Percentiles rank a stretch among this genome's conserved stretches.
Evolutionary conservation across 768 basidiomycete species (phyloP).

Genomic region (Lactarius hatsudake): DNA sequence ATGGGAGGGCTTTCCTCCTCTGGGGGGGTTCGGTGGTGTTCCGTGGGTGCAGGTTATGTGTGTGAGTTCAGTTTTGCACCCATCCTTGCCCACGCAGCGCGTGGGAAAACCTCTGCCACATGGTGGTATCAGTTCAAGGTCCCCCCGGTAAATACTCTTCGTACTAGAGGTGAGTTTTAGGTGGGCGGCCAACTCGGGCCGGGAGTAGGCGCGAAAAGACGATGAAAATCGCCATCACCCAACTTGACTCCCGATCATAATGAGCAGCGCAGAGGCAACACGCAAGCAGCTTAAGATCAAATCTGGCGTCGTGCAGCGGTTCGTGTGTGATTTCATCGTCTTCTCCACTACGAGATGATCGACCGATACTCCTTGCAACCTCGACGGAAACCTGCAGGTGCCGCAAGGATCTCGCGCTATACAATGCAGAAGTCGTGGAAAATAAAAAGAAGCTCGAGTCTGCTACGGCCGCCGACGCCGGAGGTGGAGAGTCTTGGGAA

Average conservation of each 20-base stretch:
- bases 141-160: no score
- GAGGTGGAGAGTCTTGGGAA: conserved; percentile 61
- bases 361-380: not conserved
- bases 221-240: not conserved
- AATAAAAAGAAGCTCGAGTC: conserved; percentile 59
- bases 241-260: conserved; percentile 28
- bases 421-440: conserved; percentile 62
- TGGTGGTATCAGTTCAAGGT: no score
- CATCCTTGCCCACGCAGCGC: no score
- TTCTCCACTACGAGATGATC: not conserved
- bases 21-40: no score
- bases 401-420: conserved; percentile 63
- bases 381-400: conserved; percentile 25
- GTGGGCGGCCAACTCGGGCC: not conserved
- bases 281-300: conserved; percentile 78
- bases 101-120: no score
- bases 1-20: no score
- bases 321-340: conserved; percentile 22
- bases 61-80: no score
- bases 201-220: not conserved
- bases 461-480: conserved; percentile 45
- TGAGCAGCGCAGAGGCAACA: conserved; percentile 47
- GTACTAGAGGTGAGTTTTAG: no score
- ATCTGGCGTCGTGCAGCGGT: conserved; percentile 65
- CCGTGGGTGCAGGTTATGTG: no score